Conservation (phyloP, 2,329 filamentous ascomycete species). For the Seiridium cupressi region DNA sequence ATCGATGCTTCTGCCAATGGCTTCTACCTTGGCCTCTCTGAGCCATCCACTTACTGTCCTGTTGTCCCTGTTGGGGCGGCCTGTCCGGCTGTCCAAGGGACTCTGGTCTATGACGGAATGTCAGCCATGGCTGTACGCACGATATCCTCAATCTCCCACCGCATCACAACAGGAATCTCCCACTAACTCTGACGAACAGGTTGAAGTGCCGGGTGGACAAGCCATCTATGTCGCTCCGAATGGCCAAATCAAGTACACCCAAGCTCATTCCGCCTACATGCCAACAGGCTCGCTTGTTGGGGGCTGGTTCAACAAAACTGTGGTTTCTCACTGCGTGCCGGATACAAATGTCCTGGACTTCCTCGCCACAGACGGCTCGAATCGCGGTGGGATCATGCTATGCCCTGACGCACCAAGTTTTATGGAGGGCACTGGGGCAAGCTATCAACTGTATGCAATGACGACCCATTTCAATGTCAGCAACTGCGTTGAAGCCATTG, state of each 20-base stretch:
- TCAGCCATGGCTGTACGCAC: slow-evolving; percentile 22
- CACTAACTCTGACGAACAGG: slow-evolving; percentile 21
- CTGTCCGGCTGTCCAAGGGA: slow-evolving; percentile 22
- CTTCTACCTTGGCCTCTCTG: slow-evolving; percentile 21
- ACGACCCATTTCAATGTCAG: slow-evolving; percentile 22
- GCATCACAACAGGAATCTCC: too few species aligned
- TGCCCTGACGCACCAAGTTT: slow-evolving; percentile 20
- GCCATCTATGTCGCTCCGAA: slow-evolving; percentile 53
- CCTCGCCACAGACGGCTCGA: slow-evolving; percentile 25
- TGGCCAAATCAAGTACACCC: slow-evolving; percentile 55
- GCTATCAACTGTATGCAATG: slow-evolving; percentile 24
- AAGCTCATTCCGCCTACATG: slow-evolving; percentile 50
- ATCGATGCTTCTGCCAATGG: slow-evolving; percentile 20
- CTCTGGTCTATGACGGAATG: slow-evolving; percentile 20
- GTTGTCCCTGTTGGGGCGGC: slow-evolving; percentile 11
- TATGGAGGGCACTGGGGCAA: slow-evolving; percentile 18
- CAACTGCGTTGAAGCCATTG: slow-evolving; percentile 31
- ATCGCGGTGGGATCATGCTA: slow-evolving; percentile 22
- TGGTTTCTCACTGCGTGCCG: slow-evolving; percentile 21
- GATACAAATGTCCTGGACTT: slow-evolving; percentile 22
- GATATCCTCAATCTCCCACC: too few species aligned
- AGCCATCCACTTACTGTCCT: slow-evolving; percentile 24
- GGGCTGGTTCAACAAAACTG: slow-evolving; percentile 40
- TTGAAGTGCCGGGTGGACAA: slow-evolving; percentile 63
- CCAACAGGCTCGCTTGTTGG: slow-evolving; percentile 48